Conservation (phyloP, 2,329 filamentous ascomycete genomes). For the Cordyceps cicadae region DNA sequence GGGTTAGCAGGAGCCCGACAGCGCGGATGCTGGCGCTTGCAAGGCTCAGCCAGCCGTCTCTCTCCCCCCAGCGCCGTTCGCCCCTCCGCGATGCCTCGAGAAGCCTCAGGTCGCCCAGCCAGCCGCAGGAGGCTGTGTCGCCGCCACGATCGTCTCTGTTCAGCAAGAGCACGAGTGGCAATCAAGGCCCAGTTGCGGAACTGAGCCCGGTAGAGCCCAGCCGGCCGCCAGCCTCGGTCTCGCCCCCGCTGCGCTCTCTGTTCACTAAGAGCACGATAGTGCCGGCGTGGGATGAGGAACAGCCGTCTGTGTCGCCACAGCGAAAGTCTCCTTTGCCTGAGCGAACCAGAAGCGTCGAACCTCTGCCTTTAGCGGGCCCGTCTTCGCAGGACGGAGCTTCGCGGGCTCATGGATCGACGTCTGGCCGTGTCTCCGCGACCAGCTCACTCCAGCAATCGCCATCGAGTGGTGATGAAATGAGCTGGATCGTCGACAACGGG, state of each 20-base stretch:
- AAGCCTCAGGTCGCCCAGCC: neutral
- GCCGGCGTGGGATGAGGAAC: neutral
- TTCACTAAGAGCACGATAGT: neutral
- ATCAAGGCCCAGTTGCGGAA: neutral
- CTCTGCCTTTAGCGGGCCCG: neutral
- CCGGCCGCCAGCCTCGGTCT: neutral
- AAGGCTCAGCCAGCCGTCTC: constrained; percentile 3
- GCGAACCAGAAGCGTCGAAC: neutral
- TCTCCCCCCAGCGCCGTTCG: constrained; percentile 8
- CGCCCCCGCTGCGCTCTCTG: neutral
- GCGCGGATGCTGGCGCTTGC: constrained; percentile 5
- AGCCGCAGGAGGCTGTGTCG: neutral
- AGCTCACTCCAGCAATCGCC: constrained; percentile 27
- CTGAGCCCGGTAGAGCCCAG: neutral
- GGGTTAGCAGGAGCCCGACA: constrained; percentile 5
- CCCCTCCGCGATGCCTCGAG: neutral
- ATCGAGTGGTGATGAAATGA: constrained; percentile 29
- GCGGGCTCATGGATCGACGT: neutral
- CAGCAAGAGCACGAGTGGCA: neutral
- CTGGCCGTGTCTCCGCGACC: constrained; percentile 20
- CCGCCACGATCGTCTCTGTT: neutral
- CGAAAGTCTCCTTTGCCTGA: neutral
- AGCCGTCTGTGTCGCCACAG: neutral
- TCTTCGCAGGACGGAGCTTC: neutral
- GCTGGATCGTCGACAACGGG: constrained; percentile 33